Base-by-base conservation (phyloP, 148 eudicot species). In the Camellia granthamiana region DNA sequence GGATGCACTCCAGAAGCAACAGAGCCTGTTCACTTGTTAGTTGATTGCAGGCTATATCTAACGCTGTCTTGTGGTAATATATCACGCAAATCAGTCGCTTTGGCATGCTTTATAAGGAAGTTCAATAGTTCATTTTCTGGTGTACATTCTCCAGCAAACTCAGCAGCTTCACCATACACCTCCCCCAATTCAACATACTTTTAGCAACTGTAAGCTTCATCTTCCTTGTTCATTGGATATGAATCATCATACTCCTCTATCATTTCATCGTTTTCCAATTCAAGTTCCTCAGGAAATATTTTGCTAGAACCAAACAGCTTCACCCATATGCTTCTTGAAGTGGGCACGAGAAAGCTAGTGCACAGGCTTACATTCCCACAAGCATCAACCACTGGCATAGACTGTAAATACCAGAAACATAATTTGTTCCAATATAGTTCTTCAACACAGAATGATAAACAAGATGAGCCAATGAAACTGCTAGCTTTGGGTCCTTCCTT, bases 251-350 rank as follows among this genome's bases (percentile, higher is more conserved):
- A 55, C 3, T 55, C 13, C 13, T 55, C 13, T 6, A 12, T 7
- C 10, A 5, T 13, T 23, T 12, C n/a, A 13, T 30, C 0, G 16
- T 23, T 65, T 65, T 65, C 69, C n/a, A 30, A 43, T 43, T 47
- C 55, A 46, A 70, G 54, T 18, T 70, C 65, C 19, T 16, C 69
- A 15, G 43, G 19, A 7, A 30, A 2, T 15, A 51, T 64, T 0
- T 75, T 79, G 55, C 81, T 80, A 14, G 83, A 67, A 77, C 84
- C 87, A 80, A 85, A 70, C 62, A 88, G 65, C 80, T 80, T 67
- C 13, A 12, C 84, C 88, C 90, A 85, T 63, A 75, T 84, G 63
- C 90, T 88, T 59, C 82, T 70, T 0, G 76, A 51, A 64, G 87
- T 81, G 51, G 81, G 84, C 8, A 88, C 84, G 7, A 88, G 78